Evolutionary conservation across 1,139 yeast genomes (phyloP), one percentile per base, ranked within the genome.

Genomic region (Debaryomycetaceae sp.): DNA sequence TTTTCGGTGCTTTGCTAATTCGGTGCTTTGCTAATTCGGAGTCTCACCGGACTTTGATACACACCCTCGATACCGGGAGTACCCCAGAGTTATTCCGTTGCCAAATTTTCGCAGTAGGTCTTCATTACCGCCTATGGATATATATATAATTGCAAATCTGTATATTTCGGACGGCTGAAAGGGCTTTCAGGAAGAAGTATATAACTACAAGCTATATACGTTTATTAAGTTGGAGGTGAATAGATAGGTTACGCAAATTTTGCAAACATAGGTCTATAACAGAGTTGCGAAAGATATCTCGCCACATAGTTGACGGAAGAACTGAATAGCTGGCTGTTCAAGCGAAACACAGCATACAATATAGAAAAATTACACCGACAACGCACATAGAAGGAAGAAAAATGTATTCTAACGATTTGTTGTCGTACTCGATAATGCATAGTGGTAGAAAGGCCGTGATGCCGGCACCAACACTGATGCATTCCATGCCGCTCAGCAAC

Each of bases 361-460:
- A 8, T 8, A 30, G 17, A 13, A 8, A 8, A 17, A 24, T 8
- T 18, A 16, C 24, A 28, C 15, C 29, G 26, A 32, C 8, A 31
- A 11, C 14, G 17, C 5, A 15, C 5, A 11, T n/a, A 16, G 5
- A 15, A 17, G 39, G n/a, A 31, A 30, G 19, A 22, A 35, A 16
- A 6, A 58, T 58, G 56, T 47, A 58, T 34, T 57, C 65, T 16
- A 60, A 59, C 51, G 65, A 60, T 44, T 57, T 66, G 46, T 54
- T 65, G 49, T 49, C 62, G 40, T 65, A 66, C 43, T 65, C 70
- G 17, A 65, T 66, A 31, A 65, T 64, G 69, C 56, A 59, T 44
- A 46, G 49, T 28, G 56, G 56, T 17, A 43, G 40, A 19, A 50
- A 44, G 34, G 26, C 26, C 4, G 42, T 44, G 17, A 22, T 43